These are phyloP conservation scores for Schizosaccharomyces osmophilus DNA, from an alignment of 805 yeast species.

Conservation along the genomic window DNA sequence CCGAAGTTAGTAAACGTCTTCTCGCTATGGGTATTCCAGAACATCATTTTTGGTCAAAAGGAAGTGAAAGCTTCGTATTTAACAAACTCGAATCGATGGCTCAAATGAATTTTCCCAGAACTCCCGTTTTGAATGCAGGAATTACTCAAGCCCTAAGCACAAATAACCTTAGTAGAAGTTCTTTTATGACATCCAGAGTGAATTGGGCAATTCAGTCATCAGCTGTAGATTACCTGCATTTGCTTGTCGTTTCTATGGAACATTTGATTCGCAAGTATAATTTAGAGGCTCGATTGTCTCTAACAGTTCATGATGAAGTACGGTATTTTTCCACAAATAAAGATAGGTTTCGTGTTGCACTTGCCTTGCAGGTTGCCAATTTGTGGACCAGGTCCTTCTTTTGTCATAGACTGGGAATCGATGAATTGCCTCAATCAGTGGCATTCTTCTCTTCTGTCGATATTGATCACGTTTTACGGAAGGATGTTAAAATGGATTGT, in stretches of 20 bases:
- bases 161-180: conserved; percentile 34
- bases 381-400: conserved; percentile 93
- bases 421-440: conserved; percentile 76
- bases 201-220: conserved; percentile 97
- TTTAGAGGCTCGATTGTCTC: conserved; percentile 49
- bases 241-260: conserved; percentile 67
- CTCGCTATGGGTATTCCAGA: conserved; percentile 10
- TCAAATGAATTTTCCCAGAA: conserved; percentile 48
- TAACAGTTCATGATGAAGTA: conserved; percentile 90
- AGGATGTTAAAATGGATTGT: conserved; percentile 81
- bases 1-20: conserved; percentile 11
- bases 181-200: conserved; percentile 67
- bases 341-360: conserved; percentile 52
- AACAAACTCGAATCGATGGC: conserved; percentile 76
- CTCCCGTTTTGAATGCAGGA: conserved; percentile 84
- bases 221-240: conserved; percentile 86
- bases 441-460: conserved; percentile 92
- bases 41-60: conserved; percentile 34
- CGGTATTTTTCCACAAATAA: conserved; percentile 52
- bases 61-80: conserved; percentile 79
- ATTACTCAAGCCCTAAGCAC: conserved; percentile 63
- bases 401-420: conserved; percentile 72
- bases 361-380: conserved; percentile 70
- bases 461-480: conserved; percentile 64
- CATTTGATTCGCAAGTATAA: conserved; percentile 40